Conservation (phyloP, 345 rosid genomes). For the Linum trigynum region DNA sequence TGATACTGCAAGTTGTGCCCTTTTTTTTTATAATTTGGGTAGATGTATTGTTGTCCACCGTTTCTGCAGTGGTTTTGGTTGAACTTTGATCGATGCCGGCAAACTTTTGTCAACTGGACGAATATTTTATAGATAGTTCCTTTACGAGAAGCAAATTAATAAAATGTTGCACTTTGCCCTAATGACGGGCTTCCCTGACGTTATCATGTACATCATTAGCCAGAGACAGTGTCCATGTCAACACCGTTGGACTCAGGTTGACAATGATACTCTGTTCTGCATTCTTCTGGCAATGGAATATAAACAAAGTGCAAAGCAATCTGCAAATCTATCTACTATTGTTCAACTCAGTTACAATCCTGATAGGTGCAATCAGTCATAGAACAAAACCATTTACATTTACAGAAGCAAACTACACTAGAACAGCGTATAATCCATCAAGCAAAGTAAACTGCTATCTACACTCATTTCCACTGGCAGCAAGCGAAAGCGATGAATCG, state of each 20-base stretch:
- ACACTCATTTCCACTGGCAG: conserved; percentile 16
- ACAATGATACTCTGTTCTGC: too few relatives aligned
- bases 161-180: too few relatives aligned
- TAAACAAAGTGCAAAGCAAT: too few relatives aligned
- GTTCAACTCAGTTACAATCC: too few relatives aligned
- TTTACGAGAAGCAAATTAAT: too few relatives aligned
- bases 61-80: neutral
- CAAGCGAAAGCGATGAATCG: conserved; percentile 19
- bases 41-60: neutral
- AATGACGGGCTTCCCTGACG: too few relatives aligned
- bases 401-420: neutral
- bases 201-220: too few relatives aligned
- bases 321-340: too few relatives aligned
- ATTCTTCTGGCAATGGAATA: too few relatives aligned
- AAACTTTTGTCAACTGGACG: neutral
- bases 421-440: neutral
- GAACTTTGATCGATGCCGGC: neutral
- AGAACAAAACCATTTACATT: neutral
- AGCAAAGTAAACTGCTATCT: conserved; percentile 5
- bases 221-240: too few relatives aligned
- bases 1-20: neutral
- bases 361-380: too few relatives aligned
- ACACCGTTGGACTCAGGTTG: too few relatives aligned
- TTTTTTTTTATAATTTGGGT: neutral
- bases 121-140: neutral